Conservation (phyloP, 768 basidiomycete genomes). For the Russula brevipes region DNA sequence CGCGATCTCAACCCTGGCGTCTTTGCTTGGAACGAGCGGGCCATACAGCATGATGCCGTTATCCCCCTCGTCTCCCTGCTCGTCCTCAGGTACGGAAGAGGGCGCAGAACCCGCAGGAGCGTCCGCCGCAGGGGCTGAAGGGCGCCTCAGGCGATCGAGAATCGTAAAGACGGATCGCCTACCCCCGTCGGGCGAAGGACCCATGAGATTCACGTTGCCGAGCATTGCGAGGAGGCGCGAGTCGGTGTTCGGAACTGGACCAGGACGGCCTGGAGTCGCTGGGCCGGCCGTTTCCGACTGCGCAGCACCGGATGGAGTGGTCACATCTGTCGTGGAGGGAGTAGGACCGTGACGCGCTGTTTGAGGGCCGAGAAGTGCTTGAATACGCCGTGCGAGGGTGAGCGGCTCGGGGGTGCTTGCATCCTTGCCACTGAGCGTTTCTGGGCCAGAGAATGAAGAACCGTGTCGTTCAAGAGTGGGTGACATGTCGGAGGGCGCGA, state of each 20-base stretch:
- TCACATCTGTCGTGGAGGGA: conserved; percentile 23
- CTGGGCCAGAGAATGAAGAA: background rate
- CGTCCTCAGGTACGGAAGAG: background rate
- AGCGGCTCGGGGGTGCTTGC: conserved; percentile 35
- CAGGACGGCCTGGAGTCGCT: conserved; percentile 23
- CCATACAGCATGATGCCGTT: conserved; percentile 68
- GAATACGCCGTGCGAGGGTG: conserved; percentile 48
- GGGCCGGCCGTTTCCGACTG: conserved; percentile 18
- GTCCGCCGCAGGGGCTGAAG: conserved; percentile 14
- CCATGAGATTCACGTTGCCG: conserved; percentile 61
- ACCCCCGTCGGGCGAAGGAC: conserved; percentile 41
- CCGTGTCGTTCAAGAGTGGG: conserved; percentile 3
- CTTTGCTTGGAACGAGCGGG: conserved; percentile 57
- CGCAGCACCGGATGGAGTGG: conserved; percentile 18
- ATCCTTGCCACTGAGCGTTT: background rate
- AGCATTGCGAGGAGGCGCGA: conserved; percentile 46
- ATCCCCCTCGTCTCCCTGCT: conserved; percentile 40
- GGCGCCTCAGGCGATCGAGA: conserved; percentile 44
- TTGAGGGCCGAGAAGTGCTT: conserved; percentile 45
- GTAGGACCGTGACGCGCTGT: conserved; percentile 23
- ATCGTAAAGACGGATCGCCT: conserved; percentile 55
- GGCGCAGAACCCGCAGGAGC: background rate
- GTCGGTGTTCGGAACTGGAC: conserved; percentile 40
- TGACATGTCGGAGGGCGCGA: background rate
- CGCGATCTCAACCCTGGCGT: conserved; percentile 65